A percentile compares a stretch with the other conserved stretches of the same genome.
Conservation (phyloP, 2,329 filamentous ascomycete genomes). For the Botrytis fragariae region DNA sequence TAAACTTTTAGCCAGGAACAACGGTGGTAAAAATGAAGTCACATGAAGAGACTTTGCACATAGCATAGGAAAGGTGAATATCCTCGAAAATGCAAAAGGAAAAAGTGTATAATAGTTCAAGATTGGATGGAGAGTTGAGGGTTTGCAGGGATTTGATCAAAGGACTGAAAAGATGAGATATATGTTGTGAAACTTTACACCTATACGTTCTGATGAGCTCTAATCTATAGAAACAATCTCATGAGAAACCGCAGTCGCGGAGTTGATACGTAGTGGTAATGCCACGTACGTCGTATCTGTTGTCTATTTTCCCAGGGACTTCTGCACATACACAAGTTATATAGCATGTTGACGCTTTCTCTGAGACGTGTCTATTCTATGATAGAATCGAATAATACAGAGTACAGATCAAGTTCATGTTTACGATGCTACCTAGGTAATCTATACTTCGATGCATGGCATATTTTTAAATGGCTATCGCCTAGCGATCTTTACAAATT, state of each 20-base stretch:
- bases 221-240: not conserved
- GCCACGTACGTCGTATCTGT: not conserved
- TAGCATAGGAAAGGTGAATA: not conserved
- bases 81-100: not conserved
- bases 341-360: not conserved
- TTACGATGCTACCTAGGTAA: not conserved
- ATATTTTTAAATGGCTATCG: not conserved
- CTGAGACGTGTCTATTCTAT: not conserved
- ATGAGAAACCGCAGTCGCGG: not conserved
- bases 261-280: not conserved
- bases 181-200: rapidly evolving
- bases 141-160: not conserved
- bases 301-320: not conserved
- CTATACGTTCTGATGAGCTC: not conserved
- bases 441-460: not conserved
- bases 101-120: not conserved
- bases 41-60: not conserved
- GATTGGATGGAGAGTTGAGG: not conserved
- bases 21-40: not conserved
- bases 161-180: not conserved
- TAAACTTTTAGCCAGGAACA: not conserved
- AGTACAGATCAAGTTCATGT: not conserved
- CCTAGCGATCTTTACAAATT: not conserved
- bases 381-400: not conserved
- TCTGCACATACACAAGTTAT: not conserved